Evolutionary conservation across 2,329 filamentous ascomycete species (phyloP), one percentile per base, ranked within the genome.

Genomic region (Colletotrichum melonis): DNA sequence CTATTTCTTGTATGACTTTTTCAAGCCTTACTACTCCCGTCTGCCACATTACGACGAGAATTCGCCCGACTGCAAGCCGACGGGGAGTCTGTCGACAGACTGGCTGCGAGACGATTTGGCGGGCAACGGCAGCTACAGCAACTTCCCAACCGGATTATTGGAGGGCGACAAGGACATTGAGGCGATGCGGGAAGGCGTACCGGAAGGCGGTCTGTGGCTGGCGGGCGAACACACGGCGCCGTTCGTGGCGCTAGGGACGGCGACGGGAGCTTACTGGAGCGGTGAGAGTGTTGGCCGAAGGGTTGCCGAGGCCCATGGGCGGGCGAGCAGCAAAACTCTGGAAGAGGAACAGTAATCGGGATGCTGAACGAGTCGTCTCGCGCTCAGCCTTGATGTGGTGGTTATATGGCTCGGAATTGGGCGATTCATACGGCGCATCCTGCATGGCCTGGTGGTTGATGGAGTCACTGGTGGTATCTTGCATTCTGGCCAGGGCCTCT

Each of bases 191-290:
- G 83, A 88, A 54, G 92, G 92, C 0, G 77, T 93, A 76, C 92
- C 91, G 1, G 90, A 90, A 14, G 85, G 90, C 26, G 91, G 93
- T 0, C 79, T 98, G 9, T 98, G 95, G 95, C 87, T 98, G 76
- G 95, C 95, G 0, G 95, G 95, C 0, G 95, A 98, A 83, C 95
- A 98, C 83, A 97, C 95, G 26, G 92, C 94, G 67, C 95, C 95
- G 5, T 97, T 98, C 84, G 92, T 97, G 32, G 95, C 94, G 12
- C 82, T 98, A 74, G 96, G 95, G 0, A 98, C 95, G 5, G 93
- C 92, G 14, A 97, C 95, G 0, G 96, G 96, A 0, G 96, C 96
- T 12, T 98, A 95, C 81, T 97, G 94, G 94, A 95, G 93, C 80
- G 95, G 95, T 1, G 94, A 97, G 84, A 89, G 88, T 24, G 93